These are phyloP conservation scores for Psilocybe tampanensis DNA, from an alignment of 768 basidiomycete species.

Conservation along the genomic window DNA sequence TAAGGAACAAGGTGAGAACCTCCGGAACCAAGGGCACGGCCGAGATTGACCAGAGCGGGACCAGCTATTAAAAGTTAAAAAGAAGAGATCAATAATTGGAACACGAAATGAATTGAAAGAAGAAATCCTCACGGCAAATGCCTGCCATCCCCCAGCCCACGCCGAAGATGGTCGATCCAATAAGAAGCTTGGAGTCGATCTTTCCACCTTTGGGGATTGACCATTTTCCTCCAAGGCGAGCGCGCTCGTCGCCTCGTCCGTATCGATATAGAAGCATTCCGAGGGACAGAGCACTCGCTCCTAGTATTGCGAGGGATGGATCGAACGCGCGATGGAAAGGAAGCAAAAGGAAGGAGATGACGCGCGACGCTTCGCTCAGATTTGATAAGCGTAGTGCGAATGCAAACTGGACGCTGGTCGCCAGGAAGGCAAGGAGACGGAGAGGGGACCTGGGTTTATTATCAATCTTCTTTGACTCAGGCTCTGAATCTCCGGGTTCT, in stretches of 20 bases:
- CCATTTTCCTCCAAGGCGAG: slow-evolving; percentile 48
- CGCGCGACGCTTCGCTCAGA: slow-evolving; percentile 49
- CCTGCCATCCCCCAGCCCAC: slow-evolving; percentile 64
- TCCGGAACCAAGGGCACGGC: slow-evolving; percentile 42
- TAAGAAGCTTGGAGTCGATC: slow-evolving; percentile 48
- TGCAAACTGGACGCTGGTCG: slow-evolving; percentile 52
- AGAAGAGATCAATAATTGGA: no score
- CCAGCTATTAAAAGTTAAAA: slow-evolving; percentile 47
- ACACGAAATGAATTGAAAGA: neutral
- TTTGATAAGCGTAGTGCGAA: slow-evolving; percentile 56
- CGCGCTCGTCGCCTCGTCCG: slow-evolving; percentile 37
- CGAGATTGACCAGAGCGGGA: slow-evolving; percentile 63
- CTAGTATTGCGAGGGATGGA: slow-evolving; percentile 56
- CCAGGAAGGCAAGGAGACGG: slow-evolving; percentile 42
- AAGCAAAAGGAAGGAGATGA: slow-evolving; percentile 54
- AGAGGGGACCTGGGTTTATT: slow-evolving; percentile 19
- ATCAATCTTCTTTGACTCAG: slow-evolving; percentile 10
- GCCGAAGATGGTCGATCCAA: slow-evolving; percentile 59
- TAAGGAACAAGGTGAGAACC: slow-evolving; percentile 33
- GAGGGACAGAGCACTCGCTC: slow-evolving; percentile 52
- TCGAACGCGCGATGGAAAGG: slow-evolving; percentile 55
- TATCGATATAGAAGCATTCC: slow-evolving; percentile 45
- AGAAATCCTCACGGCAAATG: slow-evolving; percentile 54
- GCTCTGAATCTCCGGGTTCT: slow-evolving; percentile 12
- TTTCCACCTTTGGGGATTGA: slow-evolving; percentile 38